Evolutionary conservation across 352 stramenopile genomes (phyloP).

Genomic region (Halophytophthora batemanensis): DNA sequence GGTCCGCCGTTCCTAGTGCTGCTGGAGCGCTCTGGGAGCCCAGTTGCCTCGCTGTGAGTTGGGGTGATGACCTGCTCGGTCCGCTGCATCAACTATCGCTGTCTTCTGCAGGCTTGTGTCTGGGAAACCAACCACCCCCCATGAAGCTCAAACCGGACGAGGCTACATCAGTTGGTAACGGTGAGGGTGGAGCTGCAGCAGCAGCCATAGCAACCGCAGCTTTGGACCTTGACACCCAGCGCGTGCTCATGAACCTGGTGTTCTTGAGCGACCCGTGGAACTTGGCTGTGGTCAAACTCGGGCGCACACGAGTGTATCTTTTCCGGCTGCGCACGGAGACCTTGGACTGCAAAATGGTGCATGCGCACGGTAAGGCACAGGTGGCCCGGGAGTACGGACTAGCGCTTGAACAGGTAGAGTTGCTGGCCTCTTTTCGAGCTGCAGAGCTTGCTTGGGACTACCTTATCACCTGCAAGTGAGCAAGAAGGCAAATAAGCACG

Average conservation of each 20-base stretch:
- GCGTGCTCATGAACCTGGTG: constrained; percentile 58
- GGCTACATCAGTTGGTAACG: background rate
- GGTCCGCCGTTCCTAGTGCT: constrained; percentile 40
- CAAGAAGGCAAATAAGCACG: background rate
- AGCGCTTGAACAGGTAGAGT: constrained; percentile 31
- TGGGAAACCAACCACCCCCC: constrained; percentile 9
- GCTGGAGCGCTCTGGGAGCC: constrained; percentile 49
- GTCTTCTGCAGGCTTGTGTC: constrained; percentile 12
- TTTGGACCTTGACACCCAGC: constrained; percentile 22
- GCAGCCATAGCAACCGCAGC: constrained; percentile 5
- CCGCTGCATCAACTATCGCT: constrained; percentile 27
- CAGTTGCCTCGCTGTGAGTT: constrained; percentile 51
- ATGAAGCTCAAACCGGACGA: background rate
- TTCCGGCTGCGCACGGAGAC: constrained; percentile 11
- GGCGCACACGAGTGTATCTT: constrained; percentile 44
- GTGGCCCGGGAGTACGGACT: constrained; percentile 53
- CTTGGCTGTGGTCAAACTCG: constrained; percentile 45
- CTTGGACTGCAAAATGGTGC: constrained; percentile 39
- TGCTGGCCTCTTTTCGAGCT: constrained; percentile 43
- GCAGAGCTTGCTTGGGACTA: constrained; percentile 49
- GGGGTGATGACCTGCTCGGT: constrained; percentile 42
- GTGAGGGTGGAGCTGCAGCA: constrained; percentile 11
- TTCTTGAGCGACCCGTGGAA: constrained; percentile 59
- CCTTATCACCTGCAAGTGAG: constrained; percentile 44
- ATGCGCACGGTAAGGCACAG: constrained; percentile 45